Conservation (phyloP, 2,329 filamentous ascomycete genomes). For the Penicillium sp. region DNA sequence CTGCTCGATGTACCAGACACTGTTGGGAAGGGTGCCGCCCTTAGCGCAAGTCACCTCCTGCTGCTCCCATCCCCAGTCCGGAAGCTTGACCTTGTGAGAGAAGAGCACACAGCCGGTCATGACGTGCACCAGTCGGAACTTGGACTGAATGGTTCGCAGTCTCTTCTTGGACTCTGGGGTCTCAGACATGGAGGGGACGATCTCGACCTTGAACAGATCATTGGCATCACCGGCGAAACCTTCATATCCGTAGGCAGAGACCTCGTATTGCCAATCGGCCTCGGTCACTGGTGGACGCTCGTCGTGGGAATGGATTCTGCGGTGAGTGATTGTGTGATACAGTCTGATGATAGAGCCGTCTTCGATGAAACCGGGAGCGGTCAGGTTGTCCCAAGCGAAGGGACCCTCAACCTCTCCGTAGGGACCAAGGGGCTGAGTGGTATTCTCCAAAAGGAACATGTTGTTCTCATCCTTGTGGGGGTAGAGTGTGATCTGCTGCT, state of each 20-base stretch:
- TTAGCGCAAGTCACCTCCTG: conserved; percentile 98
- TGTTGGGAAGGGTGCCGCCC: conserved; percentile 90
- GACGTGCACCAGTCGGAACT: conserved; percentile 91
- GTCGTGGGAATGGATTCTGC: conserved; percentile 91
- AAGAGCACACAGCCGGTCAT: conserved; percentile 97
- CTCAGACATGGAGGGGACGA: conserved; percentile 85
- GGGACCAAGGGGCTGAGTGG: conserved; percentile 81
- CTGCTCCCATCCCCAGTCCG: conserved; percentile 96
- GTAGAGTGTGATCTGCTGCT: conserved; percentile 97
- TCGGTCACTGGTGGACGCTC: conserved; percentile 84
- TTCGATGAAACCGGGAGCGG: conserved; percentile 65
- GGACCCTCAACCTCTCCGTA: conserved; percentile 81
- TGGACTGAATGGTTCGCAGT: conserved; percentile 90
- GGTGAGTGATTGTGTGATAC: conserved; percentile 80
- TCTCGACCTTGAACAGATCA: conserved; percentile 92
- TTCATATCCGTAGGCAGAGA: conserved; percentile 95
- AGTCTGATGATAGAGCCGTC: conserved; percentile 80
- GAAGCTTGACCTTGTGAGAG: conserved; percentile 98
- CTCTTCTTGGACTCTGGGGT: conserved; percentile 77
- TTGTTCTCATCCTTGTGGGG: conserved; percentile 99
- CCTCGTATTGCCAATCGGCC: conserved; percentile 92
- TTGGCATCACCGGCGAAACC: conserved; percentile 97
- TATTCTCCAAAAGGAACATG: conserved; percentile 89
- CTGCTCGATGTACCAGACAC: conserved; percentile 92
- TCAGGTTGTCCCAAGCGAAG: conserved; percentile 77